These are phyloP conservation scores for Apiospora koreana DNA, from an alignment of 2,329 filamentous ascomycete species.

Conservation along the genomic window DNA sequence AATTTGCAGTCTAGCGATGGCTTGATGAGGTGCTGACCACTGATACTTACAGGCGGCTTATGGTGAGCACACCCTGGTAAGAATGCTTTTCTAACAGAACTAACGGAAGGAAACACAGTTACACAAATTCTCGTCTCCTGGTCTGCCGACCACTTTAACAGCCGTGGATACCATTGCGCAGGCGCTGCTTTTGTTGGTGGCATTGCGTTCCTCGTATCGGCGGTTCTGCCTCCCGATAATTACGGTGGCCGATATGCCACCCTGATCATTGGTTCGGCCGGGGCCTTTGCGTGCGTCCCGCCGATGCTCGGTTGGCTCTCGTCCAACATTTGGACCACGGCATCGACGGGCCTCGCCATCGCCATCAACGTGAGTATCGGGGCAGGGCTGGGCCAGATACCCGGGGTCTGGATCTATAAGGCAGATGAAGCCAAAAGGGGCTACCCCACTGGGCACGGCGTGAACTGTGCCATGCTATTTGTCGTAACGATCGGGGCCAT, in stretches of 20 bases:
- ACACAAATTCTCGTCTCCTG: constrained; percentile 46
- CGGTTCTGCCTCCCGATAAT: constrained; percentile 58
- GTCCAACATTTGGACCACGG: constrained; percentile 64
- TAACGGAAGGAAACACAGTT: constrained; percentile 15
- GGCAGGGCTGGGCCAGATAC: constrained; percentile 68
- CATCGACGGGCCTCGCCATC: constrained; percentile 65
- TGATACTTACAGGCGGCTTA: constrained; percentile 20
- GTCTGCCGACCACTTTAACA: constrained; percentile 63
- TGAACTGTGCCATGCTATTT: constrained; percentile 61
- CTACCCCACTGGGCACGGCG: constrained; percentile 71
- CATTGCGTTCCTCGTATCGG: constrained; percentile 58
- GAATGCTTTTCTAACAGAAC: not conserved
- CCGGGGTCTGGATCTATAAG: constrained; percentile 73
- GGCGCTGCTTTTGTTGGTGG: constrained; percentile 43
- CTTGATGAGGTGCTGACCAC: not conserved
- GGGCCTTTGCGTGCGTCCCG: constrained; percentile 68
- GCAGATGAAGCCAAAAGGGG: constrained; percentile 56
- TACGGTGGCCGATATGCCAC: constrained; percentile 66
- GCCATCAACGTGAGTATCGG: constrained; percentile 68
- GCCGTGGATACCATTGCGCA: constrained; percentile 45
- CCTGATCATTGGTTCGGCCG: constrained; percentile 65
- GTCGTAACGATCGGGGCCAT: constrained; percentile 56
- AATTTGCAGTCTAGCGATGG: too few species aligned
- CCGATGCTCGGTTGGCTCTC: constrained; percentile 68
- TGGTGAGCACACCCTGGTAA: not conserved